A percentile compares a stretch with the other conserved stretches of the same genome.
phyloP scores from a whole-genome alignment of 2,329 filamentous ascomycete genomes.

The Exophiala sp. region DNA sequence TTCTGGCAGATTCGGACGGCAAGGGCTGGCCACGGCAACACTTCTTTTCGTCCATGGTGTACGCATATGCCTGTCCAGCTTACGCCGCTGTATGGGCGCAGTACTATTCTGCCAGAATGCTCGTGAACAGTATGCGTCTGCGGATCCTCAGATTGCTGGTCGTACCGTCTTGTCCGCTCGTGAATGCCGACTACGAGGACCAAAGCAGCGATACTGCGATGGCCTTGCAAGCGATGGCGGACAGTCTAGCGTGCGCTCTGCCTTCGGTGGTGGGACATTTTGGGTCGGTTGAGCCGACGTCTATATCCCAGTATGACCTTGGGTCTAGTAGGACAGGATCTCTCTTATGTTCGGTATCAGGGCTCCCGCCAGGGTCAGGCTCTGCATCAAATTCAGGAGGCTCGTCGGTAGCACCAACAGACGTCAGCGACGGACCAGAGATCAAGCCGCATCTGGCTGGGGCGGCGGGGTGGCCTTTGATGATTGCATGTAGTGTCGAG shows the following conservation, averaged over 20 bases:
- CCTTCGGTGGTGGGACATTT: too few relatives aligned
- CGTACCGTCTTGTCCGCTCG: not conserved
- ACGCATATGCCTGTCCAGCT: constrained; percentile 22
- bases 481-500: constrained; percentile 24
- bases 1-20: constrained; percentile 1
- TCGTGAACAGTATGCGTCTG: constrained; percentile 28
- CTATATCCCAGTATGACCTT: too few relatives aligned
- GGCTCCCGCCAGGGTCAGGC: not conserved
- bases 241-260: not conserved
- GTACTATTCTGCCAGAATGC: constrained; percentile 28
- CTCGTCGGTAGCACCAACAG: constrained; percentile 38
- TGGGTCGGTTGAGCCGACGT: too few relatives aligned
- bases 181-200: not conserved
- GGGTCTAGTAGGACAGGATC: too few relatives aligned
- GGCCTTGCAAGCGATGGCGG: constrained; percentile 5
- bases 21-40: constrained; percentile 14
- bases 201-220: not conserved
- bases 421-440: constrained; percentile 15
- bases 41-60: constrained; percentile 27
- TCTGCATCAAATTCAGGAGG: not conserved
- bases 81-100: constrained; percentile 28
- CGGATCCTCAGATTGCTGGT: constrained; percentile 14
- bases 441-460: constrained; percentile 22
- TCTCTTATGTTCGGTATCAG: too few relatives aligned
- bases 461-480: constrained; percentile 25